Evolutionary conservation across 768 basidiomycete species (phyloP).

Genomic region (Tremella mesenterica): DNA sequence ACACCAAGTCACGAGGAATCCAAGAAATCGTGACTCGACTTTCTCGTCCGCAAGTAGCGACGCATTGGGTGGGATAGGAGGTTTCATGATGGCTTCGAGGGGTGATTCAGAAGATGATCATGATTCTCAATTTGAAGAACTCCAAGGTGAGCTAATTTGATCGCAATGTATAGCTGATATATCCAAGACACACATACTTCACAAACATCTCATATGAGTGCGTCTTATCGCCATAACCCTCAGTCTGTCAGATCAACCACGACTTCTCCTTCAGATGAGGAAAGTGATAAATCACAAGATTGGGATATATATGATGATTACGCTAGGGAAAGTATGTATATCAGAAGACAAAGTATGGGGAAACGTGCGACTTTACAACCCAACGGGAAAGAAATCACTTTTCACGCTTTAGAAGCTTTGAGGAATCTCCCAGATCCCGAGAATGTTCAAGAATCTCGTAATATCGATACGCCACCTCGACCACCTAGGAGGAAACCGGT

Average conservation of each 20-base stretch:
- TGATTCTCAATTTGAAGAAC: conserved; percentile 9
- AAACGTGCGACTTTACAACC: neutral
- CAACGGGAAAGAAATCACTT: neutral
- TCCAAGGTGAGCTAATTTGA: conserved; percentile 6
- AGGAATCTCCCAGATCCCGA: neutral
- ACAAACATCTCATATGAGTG: conserved; percentile 6
- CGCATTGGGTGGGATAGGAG: conserved; percentile 34
- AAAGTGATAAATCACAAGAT: conserved; percentile 9
- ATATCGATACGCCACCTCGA: neutral
- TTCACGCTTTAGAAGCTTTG: neutral
- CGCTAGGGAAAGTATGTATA: conserved; percentile 37
- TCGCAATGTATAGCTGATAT: neutral
- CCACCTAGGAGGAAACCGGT: conserved; percentile 4
- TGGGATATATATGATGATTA: conserved; percentile 42
- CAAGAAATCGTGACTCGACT: conserved; percentile 18
- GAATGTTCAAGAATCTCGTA: neutral
- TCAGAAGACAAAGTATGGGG: neutral
- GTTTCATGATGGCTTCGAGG: conserved; percentile 35
- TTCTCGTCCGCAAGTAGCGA: conserved; percentile 24
- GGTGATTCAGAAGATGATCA: conserved; percentile 2
- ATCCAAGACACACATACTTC: conserved; percentile 13
- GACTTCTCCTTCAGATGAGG: conserved; percentile 3
- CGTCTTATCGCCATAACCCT: conserved; percentile 5
- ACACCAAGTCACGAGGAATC: no score
- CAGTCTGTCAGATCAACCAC: neutral